Conservation (phyloP, 441 rosid species). For the Syzygium malaccense region DNA sequence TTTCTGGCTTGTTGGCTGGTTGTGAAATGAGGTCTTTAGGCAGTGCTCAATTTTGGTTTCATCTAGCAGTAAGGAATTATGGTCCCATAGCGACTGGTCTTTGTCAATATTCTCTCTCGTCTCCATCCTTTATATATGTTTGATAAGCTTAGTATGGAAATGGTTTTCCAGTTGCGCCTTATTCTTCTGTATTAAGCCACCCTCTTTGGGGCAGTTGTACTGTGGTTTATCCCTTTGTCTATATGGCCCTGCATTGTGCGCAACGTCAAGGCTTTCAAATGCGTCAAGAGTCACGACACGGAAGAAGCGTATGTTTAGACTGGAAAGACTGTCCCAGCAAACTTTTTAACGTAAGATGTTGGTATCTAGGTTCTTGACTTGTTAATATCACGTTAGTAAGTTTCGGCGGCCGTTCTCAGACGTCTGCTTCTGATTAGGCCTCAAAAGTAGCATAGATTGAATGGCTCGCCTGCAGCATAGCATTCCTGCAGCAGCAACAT, state of each 20-base stretch:
- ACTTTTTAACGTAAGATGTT: background rate
- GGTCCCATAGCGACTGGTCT: background rate
- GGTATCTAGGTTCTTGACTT: background rate
- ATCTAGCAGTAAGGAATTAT: rapidly evolving
- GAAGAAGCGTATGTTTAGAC: background rate
- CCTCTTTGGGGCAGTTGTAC: background rate
- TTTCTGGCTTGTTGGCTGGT: background rate
- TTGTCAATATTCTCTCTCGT: no score
- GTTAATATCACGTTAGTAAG: background rate
- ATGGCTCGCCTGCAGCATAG: background rate
- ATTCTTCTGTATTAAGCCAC: background rate
- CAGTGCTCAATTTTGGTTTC: background rate
- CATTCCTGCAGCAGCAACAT: background rate
- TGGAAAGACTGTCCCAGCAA: background rate
- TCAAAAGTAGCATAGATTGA: background rate
- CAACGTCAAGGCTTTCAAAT: background rate
- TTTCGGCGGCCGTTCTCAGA: background rate
- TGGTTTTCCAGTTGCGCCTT: background rate
- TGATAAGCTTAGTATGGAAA: background rate
- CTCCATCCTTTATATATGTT: background rate
- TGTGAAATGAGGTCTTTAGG: background rate
- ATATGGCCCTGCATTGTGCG: background rate
- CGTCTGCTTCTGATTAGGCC: background rate
- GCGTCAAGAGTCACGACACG: background rate
- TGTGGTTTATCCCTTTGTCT: background rate